Percentiles rank a stretch among this genome's conserved stretches.
phyloP scores from a whole-genome alignment of 805 yeast genomes.

The Candida hungchunana region DNA sequence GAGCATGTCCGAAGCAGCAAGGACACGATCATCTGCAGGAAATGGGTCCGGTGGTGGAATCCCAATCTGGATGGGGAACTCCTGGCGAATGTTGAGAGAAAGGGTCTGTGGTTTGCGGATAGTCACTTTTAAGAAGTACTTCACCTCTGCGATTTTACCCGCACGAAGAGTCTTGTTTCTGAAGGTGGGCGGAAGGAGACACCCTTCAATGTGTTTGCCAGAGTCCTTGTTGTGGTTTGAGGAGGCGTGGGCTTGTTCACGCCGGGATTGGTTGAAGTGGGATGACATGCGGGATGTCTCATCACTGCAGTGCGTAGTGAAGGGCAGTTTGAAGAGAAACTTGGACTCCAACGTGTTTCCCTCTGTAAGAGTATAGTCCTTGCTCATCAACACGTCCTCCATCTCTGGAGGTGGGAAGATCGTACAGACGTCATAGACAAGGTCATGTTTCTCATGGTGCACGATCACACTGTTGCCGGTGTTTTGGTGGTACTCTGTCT shows the following conservation, averaged over 20 bases:
- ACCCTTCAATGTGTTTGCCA: background rate
- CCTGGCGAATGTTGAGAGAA: background rate
- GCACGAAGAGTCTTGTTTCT: background rate
- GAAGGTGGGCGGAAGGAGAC: constrained; percentile 6
- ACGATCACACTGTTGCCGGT: background rate
- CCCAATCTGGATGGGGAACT: constrained; percentile 6
- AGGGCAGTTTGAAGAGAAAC: constrained; percentile 6
- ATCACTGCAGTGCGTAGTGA: constrained; percentile 7
- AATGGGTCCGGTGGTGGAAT: constrained; percentile 12
- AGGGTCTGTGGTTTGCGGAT: background rate
- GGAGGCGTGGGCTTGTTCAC: constrained; percentile 4
- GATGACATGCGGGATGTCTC: constrained; percentile 1
- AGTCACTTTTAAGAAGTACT: constrained; percentile 5
- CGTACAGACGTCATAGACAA: constrained; percentile 7
- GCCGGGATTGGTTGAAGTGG: constrained; percentile 1
- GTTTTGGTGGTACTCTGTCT: background rate
- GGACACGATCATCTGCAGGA: constrained; percentile 6
- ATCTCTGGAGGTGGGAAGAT: constrained; percentile 5
- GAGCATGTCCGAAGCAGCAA: constrained; percentile 5
- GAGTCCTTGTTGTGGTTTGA: background rate
- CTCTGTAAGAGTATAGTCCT: background rate
- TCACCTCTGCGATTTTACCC: constrained; percentile 1
- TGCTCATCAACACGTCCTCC: constrained; percentile 1
- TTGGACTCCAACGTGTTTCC: constrained; percentile 6
- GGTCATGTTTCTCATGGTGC: constrained; percentile 4